Evolutionary conservation across 2,329 filamentous ascomycete species (phyloP), one percentile per base, ranked within the genome.

Genomic region (Gremmenia infestans): DNA sequence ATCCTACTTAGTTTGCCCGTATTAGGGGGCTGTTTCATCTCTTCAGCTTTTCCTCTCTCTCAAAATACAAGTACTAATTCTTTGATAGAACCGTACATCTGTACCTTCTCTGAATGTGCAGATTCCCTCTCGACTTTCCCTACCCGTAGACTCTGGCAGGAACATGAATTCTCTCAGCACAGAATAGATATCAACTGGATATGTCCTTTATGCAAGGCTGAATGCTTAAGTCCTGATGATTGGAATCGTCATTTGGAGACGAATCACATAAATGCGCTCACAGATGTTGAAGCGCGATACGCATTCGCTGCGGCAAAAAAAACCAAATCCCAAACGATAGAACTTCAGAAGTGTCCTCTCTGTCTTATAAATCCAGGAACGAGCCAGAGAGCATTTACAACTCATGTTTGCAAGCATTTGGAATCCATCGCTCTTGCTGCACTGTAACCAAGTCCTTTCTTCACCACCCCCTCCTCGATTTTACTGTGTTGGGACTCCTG

Each of bases 351-450:
- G 23, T 55, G 56, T 25, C 55, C 52, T 36, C 40, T 57, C n/a
- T 57, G 55, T 36, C 37, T 54, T 11, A 15, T 35, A n/a, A n/a
- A 48, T 19, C 51, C 55, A 12, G 52, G 52, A 14, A 57, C 22
- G 17, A 51, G 52, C 17, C 50, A 48, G 25, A 47, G 52, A 17
- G 46, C 53, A 35, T 57, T 54, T 19, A 52, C 42, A 15, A 54
- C 51, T 14, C 51, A 57, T 52, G 55, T 57, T n/a, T 36, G 48
- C 15, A 57, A 57, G 36, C 55, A 57, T 48, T 50, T 57, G 40
- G 55, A 57, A 37, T 36, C 47, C n/a, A 51, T 57, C 22, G 51
- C 55, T 37, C 47, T 57, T 8, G 55, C 48, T 17, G 45, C 48
- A 32, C 47, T 54, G 28, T 12, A 4, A 32, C 3, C 9, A 32